Conservation (phyloP, 164 flowering plant genomes). For the Nelumbo lutea region DNA sequence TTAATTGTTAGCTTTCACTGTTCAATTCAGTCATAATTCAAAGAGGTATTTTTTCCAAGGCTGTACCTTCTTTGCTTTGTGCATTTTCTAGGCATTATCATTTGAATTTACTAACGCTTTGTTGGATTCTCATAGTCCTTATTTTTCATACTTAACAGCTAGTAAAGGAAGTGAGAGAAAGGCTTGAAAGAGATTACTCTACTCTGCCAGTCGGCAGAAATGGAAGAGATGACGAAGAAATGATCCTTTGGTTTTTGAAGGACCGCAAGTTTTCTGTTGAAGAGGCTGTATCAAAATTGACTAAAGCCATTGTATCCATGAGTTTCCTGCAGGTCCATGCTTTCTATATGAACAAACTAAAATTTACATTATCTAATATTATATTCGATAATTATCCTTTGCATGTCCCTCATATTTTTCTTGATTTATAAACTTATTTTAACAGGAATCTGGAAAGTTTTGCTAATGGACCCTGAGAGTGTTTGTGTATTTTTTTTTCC, state of each 20-base stretch:
- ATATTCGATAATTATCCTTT: neutral
- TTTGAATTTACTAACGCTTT: neutral
- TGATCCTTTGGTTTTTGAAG: constrained; percentile 89
- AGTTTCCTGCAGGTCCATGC: constrained; percentile 4
- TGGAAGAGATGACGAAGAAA: constrained; percentile 93
- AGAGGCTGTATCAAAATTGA: constrained; percentile 58
- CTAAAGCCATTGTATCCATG: constrained; percentile 84
- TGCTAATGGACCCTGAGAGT: neutral
- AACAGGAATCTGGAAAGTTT: neutral
- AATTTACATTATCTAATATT: neutral
- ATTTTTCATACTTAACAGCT: constrained; percentile 37
- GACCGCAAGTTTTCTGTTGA: constrained; percentile 74
- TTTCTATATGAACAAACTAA: neutral
- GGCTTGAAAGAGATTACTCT: constrained; percentile 54
- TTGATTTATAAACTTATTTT: neutral
- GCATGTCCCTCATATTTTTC: neutral
- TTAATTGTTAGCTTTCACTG: neutral
- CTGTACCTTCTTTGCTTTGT: neutral
- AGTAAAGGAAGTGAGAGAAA: constrained; percentile 76
- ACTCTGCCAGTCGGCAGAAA: constrained; percentile 70
- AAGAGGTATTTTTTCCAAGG: neutral
- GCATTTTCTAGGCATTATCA: neutral
- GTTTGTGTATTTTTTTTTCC: too few species aligned
- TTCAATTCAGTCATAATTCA: neutral
- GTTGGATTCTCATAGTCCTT: neutral